phyloP scores from a whole-genome alignment of 2,329 filamentous ascomycete species.

The Colletotrichum plurivorum region DNA sequence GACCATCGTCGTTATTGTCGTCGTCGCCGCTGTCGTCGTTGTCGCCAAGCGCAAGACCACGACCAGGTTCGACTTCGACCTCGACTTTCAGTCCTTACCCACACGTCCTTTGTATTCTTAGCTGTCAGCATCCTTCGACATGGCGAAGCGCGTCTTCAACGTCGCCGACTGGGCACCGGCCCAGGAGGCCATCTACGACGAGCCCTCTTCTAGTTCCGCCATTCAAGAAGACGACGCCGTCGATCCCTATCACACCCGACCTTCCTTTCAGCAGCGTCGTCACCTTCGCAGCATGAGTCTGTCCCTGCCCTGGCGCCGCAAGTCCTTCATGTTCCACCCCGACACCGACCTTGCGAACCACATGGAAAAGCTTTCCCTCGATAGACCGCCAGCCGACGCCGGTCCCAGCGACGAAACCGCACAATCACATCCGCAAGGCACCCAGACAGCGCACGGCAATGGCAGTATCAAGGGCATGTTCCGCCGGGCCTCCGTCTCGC shows the following conservation, averaged over 20 bases:
- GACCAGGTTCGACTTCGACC: background rate
- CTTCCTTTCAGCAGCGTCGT: slow-evolving; percentile 53
- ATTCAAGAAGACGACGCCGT: slow-evolving; percentile 37
- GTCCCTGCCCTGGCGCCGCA: slow-evolving; percentile 65
- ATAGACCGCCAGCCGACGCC: slow-evolving; percentile 24
- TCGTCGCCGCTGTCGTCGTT: background rate
- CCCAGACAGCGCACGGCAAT: slow-evolving; percentile 44
- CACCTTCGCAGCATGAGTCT: slow-evolving; percentile 65
- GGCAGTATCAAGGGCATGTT: slow-evolving; percentile 65
- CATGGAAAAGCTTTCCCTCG: slow-evolving; percentile 53
- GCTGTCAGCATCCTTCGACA: slow-evolving; percentile 36
- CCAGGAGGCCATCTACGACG: slow-evolving; percentile 60
- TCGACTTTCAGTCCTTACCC: background rate
- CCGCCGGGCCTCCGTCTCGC: slow-evolving; percentile 68
- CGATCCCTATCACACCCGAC: slow-evolving; percentile 42
- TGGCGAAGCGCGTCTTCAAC: slow-evolving; percentile 56
- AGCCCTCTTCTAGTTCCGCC: slow-evolving; percentile 42
- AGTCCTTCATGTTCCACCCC: slow-evolving; percentile 54
- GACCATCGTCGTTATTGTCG: too few relatives aligned
- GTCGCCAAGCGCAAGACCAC: background rate
- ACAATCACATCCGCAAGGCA: slow-evolving; percentile 45
- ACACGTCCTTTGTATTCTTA: background rate
- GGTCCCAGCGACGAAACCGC: slow-evolving; percentile 48
- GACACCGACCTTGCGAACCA: slow-evolving; percentile 51
- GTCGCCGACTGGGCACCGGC: slow-evolving; percentile 58